Conservation (phyloP, 768 basidiomycete species). For the Hypholoma fasciculare region DNA sequence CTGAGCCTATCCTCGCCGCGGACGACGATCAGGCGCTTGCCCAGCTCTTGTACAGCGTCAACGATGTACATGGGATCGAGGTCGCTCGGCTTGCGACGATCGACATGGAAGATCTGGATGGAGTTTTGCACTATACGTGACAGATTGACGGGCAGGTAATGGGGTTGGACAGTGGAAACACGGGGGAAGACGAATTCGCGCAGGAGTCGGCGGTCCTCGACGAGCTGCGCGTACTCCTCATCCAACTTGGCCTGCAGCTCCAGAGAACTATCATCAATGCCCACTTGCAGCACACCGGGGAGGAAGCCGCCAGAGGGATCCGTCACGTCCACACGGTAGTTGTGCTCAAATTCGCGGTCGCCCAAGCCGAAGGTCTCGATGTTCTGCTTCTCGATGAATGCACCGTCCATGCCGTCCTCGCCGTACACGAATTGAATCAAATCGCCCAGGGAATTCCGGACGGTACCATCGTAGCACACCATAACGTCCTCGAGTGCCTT, state of each 20-base stretch:
- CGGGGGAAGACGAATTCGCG: conserved; percentile 85
- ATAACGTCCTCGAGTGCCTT: conserved; percentile 97
- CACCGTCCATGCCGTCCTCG: conserved; percentile 99
- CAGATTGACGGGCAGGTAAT: conserved; percentile 94
- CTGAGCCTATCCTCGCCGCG: conserved; percentile 81
- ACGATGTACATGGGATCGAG: conserved; percentile 88
- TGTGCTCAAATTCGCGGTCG: conserved; percentile 82
- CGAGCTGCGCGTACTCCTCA: conserved; percentile 58
- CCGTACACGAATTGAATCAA: conserved; percentile 96
- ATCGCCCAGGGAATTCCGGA: conserved; percentile 95
- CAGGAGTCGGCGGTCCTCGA: conserved; percentile 74
- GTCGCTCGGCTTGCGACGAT: conserved; percentile 90
- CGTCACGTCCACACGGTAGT: conserved; percentile 94
- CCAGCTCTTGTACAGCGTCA: conserved; percentile 73
- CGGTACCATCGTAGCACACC: conserved; percentile 98
- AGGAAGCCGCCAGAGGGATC: conserved; percentile 81
- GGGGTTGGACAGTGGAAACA: conserved; percentile 65
- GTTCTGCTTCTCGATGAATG: conserved; percentile 93
- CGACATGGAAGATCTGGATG: conserved; percentile 95
- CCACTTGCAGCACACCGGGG: conserved; percentile 79
- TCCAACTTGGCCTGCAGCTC: conserved; percentile 86
- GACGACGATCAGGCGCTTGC: conserved; percentile 80
- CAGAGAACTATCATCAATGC: conserved; percentile 80
- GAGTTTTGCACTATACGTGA: conserved; percentile 95
- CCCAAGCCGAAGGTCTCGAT: conserved; percentile 87